Percentiles rank a stretch among this genome's conserved stretches.
Evolutionary conservation across 306 rosid genomes (phyloP).

Genomic region (Gynostemma pentaphyllum): DNA sequence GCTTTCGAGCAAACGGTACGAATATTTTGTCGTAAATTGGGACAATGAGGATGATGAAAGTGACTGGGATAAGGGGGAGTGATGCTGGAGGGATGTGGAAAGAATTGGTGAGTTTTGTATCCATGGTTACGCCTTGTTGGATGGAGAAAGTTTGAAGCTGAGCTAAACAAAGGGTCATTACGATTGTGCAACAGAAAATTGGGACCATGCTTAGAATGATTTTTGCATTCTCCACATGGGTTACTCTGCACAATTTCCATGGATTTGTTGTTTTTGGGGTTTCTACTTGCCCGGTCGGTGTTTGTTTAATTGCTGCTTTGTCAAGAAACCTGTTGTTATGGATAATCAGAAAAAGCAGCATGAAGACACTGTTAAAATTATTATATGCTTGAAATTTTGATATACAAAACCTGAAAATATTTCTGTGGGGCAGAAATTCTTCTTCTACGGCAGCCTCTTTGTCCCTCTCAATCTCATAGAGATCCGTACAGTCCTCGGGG

Average conservation of each 20-base stretch:
- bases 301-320: constrained; percentile 60
- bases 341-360: neutral
- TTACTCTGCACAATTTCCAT: constrained; percentile 78
- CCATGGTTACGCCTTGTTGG: constrained; percentile 70
- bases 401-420: constrained; percentile 36
- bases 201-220: constrained; percentile 60
- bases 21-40: constrained; percentile 66
- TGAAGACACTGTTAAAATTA: neutral
- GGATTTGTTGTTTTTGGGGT: constrained; percentile 27
- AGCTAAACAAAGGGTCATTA: constrained; percentile 93
- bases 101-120: constrained; percentile 42
- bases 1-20: constrained; percentile 44
- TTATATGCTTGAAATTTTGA: neutral
- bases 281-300: constrained; percentile 15
- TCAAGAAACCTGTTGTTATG: constrained; percentile 56
- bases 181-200: constrained; percentile 68
- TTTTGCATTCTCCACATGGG: constrained; percentile 95
- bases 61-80: constrained; percentile 66
- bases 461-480: constrained; percentile 55
- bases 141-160: constrained; percentile 93
- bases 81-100: constrained; percentile 80
- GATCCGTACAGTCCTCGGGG: constrained; percentile 50
- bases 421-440: constrained; percentile 66
- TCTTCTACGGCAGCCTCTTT: constrained; percentile 45
- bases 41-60: constrained; percentile 41